These are phyloP conservation scores for Gossypium schwendimanii DNA, from an alignment of 441 rosid genomes.

Conservation along the genomic window DNA sequence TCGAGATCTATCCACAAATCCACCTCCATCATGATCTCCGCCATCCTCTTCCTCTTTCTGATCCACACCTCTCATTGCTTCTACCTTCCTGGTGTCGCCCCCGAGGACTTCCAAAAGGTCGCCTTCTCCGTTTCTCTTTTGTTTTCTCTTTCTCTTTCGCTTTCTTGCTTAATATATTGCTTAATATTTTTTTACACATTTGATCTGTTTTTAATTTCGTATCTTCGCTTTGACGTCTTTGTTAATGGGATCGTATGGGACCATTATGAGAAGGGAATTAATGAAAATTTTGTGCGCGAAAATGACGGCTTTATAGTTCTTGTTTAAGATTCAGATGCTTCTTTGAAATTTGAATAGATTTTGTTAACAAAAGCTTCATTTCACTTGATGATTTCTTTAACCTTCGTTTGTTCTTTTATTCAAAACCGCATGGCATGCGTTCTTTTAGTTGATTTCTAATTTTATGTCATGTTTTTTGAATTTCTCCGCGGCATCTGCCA, in stretches of 20 bases:
- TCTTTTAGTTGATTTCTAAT: neutral
- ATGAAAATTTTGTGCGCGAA: neutral
- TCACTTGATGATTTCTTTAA: neutral
- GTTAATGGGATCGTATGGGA: neutral
- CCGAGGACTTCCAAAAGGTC: constrained; percentile 59
- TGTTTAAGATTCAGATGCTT: neutral
- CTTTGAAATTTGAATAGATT: neutral
- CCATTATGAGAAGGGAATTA: neutral
- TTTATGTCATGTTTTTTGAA: neutral
- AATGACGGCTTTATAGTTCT: neutral
- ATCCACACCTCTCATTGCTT: constrained; percentile 38
- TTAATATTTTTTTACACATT: constrained; percentile 22
- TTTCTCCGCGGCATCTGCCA: neutral
- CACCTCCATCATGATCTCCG: constrained; percentile 20
- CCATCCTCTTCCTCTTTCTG: constrained; percentile 27
- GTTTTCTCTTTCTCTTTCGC: neutral
- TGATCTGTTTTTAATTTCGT: constrained; percentile 14
- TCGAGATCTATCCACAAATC: constrained; percentile 15
- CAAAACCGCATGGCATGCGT: neutral
- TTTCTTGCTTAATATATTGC: too few species aligned
- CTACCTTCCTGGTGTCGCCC: constrained; percentile 60
- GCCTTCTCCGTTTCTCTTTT: neutral
- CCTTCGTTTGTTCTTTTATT: neutral
- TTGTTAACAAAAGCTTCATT: neutral
- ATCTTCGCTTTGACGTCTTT: neutral